Base-by-base conservation (phyloP, 768 basidiomycete genomes). In the Trametes meyenii region DNA sequence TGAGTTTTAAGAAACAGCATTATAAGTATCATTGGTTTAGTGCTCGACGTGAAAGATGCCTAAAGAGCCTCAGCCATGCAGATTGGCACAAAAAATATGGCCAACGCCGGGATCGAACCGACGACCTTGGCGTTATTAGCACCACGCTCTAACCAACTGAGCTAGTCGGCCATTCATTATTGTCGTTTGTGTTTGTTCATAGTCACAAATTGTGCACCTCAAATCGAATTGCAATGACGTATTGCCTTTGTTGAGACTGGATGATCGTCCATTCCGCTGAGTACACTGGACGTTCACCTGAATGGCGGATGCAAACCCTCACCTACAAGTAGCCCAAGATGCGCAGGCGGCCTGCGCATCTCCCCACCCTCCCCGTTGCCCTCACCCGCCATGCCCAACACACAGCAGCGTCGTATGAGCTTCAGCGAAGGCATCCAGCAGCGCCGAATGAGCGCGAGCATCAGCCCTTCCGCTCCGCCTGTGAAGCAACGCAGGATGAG, bases 91-190 rank as follows among this genome's bases (percentile, higher is more conserved):
- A 53, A 53, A 40, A 53, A 53, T 23, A 8, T 54, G 51, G 52
- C 51, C 59, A 60, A 46, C 51, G 59, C 55, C 61, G 61, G 61
- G 55, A 54, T 53, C 56, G 56, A 62, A 58, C 55, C 55, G 61
- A 57, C 61, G 61, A 57, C 61, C 49, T 46, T 45, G 55, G 50
- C 50, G 51, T 61, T 82, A 86, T 87, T 89, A 89, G 88, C 85
- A 88, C 87, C 85, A 89, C 88, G 88, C 88, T 90, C 88, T 89
- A 90, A 90, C 89, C 89, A 90, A 79, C 89, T 90, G 88, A 90
- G 89, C 88, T 89, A 90, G 86, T 85, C 88, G 87, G 87, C 88
- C 87, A 51, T 64, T n/a, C n/a, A n/a, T n/a, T n/a, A n/a, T n/a
- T n/a, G n/a, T n/a, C n/a, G n/a, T n/a, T n/a, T n/a, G n/a, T n/a